Percentiles rank a stretch among this genome's conserved stretches.
These are phyloP conservation scores for Fraxinus dipetala DNA, from an alignment of 305 asterid genomes.

Conservation along the genomic window DNA sequence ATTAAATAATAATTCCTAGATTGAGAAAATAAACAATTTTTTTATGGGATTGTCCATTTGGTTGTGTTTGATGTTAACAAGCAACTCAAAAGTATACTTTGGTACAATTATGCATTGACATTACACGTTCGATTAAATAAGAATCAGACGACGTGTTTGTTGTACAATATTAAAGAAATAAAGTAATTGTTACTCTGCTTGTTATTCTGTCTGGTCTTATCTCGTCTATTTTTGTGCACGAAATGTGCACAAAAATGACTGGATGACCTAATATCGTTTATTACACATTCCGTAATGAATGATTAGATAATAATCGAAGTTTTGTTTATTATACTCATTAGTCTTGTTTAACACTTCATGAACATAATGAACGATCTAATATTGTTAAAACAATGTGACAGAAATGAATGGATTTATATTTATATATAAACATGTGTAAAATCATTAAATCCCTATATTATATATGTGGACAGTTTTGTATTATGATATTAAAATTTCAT, in stretches of 20 bases:
- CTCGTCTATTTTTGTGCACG: not conserved
- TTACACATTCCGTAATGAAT: not conserved
- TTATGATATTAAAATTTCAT: constrained; percentile 27
- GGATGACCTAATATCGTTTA: not conserved
- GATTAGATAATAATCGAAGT: not conserved
- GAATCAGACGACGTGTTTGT: not conserved
- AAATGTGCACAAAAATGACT: not conserved
- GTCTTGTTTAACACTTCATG: not conserved
- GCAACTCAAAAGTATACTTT: not conserved
- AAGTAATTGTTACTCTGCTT: not conserved
- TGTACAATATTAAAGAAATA: not conserved
- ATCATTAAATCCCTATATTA: not conserved
- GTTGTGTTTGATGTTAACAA: not conserved
- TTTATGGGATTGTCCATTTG: constrained; percentile 29
- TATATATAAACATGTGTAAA: not conserved
- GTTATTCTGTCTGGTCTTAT: not conserved
- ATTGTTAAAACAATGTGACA: not conserved
- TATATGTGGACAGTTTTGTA: constrained; percentile 30
- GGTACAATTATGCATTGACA: not conserved
- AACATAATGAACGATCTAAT: not conserved
- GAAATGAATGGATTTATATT: not conserved
- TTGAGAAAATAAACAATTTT: constrained; percentile 27
- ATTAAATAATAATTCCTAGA: not conserved
- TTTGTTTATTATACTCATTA: not conserved
- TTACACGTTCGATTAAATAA: not conserved